These are phyloP conservation scores for Hippophae rhamnoides DNA, from an alignment of 306 rosid species.

Conservation along the genomic window DNA sequence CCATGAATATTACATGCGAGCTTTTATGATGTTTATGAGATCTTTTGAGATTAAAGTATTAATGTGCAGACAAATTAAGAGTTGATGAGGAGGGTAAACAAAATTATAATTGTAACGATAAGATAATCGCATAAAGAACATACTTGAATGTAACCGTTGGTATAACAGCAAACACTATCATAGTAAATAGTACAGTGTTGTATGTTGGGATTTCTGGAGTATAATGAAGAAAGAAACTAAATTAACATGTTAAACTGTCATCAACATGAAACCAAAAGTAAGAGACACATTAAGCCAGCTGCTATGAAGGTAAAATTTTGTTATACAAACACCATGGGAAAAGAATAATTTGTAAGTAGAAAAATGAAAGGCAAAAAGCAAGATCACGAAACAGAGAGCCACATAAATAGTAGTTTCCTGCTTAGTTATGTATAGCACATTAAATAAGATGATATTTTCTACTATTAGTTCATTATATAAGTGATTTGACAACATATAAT, in stretches of 20 bases:
- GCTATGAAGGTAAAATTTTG: background rate
- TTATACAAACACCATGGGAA: too few species aligned
- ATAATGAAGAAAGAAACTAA: slow-evolving; percentile 12
- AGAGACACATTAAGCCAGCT: too few species aligned
- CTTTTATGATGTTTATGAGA: background rate
- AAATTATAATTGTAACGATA: background rate
- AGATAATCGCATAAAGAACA: slow-evolving; percentile 18
- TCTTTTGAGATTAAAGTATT: slow-evolving; percentile 3
- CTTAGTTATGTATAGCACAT: too few species aligned
- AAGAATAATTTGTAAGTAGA: too few species aligned
- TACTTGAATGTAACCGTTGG: slow-evolving; percentile 79
- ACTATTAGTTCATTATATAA: too few species aligned
- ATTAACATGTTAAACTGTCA: background rate
- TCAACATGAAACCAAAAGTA: background rate
- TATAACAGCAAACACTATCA: slow-evolving; percentile 66
- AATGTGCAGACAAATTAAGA: background rate
- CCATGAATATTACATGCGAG: background rate
- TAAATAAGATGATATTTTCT: too few species aligned
- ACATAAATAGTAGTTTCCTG: too few species aligned
- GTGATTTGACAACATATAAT: too few species aligned
- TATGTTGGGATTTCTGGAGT: slow-evolving; percentile 53
- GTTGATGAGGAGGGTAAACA: background rate
- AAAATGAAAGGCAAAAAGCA: too few species aligned
- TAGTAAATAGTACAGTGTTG: slow-evolving; percentile 39
- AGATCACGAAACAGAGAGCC: too few species aligned